Percentiles rank a stretch among this genome's conserved stretches.
These are phyloP conservation scores for Hymenoscyphus fructigenus DNA, from an alignment of 2,329 filamentous ascomycete genomes.

Conservation along the genomic window DNA sequence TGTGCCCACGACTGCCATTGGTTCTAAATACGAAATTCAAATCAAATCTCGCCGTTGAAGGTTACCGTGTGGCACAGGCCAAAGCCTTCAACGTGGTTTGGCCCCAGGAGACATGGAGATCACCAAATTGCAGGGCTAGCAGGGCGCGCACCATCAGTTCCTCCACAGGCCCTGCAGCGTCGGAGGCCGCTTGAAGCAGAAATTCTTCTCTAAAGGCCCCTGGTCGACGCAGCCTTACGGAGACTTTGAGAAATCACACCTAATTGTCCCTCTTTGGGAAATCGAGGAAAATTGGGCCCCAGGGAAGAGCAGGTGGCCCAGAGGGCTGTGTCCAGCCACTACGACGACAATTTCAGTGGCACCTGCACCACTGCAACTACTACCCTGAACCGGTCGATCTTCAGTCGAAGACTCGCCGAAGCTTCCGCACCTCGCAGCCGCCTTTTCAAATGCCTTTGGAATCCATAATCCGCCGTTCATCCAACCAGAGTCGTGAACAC, in stretches of 20 bases:
- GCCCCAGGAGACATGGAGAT: background rate
- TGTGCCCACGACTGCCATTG: background rate
- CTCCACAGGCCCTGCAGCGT: background rate
- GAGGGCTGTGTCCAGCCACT: background rate
- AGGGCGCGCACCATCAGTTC: background rate
- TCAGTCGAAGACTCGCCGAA: background rate
- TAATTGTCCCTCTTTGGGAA: slow-evolving; percentile 9
- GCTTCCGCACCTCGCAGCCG: slow-evolving; percentile 2
- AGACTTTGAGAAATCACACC: background rate
- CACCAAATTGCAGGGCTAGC: background rate
- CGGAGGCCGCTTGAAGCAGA: slow-evolving; percentile 5
- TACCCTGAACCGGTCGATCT: background rate
- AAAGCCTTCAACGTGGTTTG: slow-evolving; percentile 9
- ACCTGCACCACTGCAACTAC: background rate
- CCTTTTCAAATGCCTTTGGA: slow-evolving; percentile 7
- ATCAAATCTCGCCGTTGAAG: background rate
- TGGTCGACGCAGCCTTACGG: slow-evolving; percentile 7
- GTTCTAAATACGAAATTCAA: background rate
- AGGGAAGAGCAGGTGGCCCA: background rate
- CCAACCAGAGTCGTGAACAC: background rate
- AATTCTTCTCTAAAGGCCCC: background rate
- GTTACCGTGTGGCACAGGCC: slow-evolving; percentile 1
- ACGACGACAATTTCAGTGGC: background rate
- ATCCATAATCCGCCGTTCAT: slow-evolving; percentile 5
- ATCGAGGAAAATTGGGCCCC: background rate